Base-by-base conservation (phyloP, 2,329 filamentous ascomycete genomes). In the Talaromyces sp. region DNA sequence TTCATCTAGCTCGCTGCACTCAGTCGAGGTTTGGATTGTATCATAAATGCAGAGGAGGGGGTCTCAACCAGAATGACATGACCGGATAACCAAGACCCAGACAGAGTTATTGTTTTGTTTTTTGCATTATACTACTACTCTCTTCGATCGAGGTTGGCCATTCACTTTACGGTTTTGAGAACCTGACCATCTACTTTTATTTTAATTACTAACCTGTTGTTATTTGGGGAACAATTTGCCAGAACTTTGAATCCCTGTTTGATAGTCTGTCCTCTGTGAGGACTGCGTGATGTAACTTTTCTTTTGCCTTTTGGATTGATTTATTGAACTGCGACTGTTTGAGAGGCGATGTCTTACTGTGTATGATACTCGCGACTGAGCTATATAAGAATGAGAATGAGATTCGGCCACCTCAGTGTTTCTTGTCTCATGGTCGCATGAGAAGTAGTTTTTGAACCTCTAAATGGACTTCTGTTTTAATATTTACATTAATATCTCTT, bases 71-170 rank as follows among this genome's bases (percentile, higher is more conserved):
- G 69, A 75, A 70, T 73, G 70, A 67, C 69, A 70, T 73, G 70
- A 69, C 36, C n/a, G 63, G 66, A 71, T 72, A 68, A 73, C 71
- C 68, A 66, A 66, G 65, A 66, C 63, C 56, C 63, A 60, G 67
- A 55, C 33, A 36, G 33, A 36, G 33, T 33, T 33, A 59, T 55
- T 42, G 9, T 22, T 61, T 66, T 66, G 60, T 53, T 51, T 61
- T 66, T 65, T 60, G 65, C 60, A 65, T 69, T 30, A 8, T 57
- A 47, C 68, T 57, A 47, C 68, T 68, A 72, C 76, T 69, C 70
- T 73, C 69, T 71, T 72, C 75, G 69, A 63, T 70, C 70, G 77
- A 81, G 78, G 78, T 76, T 78, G 78, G 80, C 77, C 77, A 73
- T 73, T 71, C 61, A 67, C 77, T 74, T 72, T 4, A 71, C 74